phyloP scores from a whole-genome alignment of 2,329 filamentous ascomycete species.

The Dothideomycetes sp. region DNA sequence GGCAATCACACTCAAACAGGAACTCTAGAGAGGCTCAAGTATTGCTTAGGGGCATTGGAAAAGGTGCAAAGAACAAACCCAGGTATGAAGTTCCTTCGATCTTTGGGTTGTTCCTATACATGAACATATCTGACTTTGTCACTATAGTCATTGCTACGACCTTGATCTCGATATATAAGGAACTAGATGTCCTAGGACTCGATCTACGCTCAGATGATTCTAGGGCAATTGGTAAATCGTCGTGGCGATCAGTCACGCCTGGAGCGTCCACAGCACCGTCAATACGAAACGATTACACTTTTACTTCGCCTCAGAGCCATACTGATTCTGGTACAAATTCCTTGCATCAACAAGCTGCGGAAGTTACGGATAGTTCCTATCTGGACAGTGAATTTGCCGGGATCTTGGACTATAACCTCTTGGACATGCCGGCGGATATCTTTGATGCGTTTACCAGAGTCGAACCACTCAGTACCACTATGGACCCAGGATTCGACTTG shows the following conservation, averaged over 20 bases:
- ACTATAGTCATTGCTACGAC: neutral
- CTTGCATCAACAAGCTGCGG: too few relatives aligned
- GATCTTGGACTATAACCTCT: neutral
- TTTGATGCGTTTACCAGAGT: neutral
- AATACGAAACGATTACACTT: neutral
- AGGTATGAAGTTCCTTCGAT: neutral
- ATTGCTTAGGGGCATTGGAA: neutral
- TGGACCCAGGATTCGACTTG: slow-evolving; percentile 1
- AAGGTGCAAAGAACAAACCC: slow-evolving; percentile 1
- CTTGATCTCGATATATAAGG: neutral
- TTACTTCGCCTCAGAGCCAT: neutral
- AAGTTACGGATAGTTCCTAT: neutral
- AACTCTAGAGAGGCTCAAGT: neutral
- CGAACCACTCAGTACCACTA: slow-evolving; percentile 1
- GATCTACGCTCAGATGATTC: neutral
- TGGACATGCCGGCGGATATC: neutral
- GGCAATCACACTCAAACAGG: neutral
- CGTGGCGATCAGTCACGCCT: neutral
- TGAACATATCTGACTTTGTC: neutral
- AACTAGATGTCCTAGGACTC: neutral
- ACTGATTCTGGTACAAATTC: too few relatives aligned
- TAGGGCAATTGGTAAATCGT: neutral
- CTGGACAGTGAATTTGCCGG: neutral
- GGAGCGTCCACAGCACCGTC: neutral
- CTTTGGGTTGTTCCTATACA: neutral